Evolutionary conservation across 768 basidiomycete species (phyloP).

Genomic region (Psilocybe sp.): DNA sequence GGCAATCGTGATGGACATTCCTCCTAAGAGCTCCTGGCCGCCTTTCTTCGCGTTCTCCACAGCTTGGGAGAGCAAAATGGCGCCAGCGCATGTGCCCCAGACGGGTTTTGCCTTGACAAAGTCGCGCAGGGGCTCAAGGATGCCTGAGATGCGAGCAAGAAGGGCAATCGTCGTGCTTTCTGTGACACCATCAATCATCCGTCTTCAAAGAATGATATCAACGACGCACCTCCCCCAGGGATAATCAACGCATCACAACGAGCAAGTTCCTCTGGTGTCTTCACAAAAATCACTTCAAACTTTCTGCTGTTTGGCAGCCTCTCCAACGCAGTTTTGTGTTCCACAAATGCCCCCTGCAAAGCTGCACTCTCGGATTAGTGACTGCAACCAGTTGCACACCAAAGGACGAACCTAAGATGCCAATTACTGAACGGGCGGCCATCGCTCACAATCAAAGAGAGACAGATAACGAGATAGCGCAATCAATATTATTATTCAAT

Average conservation of each 20-base stretch:
- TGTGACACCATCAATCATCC: slow-evolving; percentile 20
- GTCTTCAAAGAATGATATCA: background rate
- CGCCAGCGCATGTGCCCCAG: slow-evolving; percentile 97
- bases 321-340: slow-evolving; percentile 75
- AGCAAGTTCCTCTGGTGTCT: slow-evolving; percentile 70
- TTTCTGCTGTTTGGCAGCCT: slow-evolving; percentile 45
- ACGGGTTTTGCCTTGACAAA: slow-evolving; percentile 75
- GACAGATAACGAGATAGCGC: background rate
- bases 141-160: slow-evolving; percentile 66
- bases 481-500: background rate
- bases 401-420: slow-evolving; percentile 46
- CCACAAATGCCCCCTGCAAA: slow-evolving; percentile 89
- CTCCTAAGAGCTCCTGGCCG: slow-evolving; percentile 83
- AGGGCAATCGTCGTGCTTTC: slow-evolving; percentile 93
- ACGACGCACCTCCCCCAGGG: slow-evolving; percentile 77
- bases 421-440: slow-evolving; percentile 27
- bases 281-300: slow-evolving; percentile 58
- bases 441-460: slow-evolving; percentile 1
- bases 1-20: slow-evolving; percentile 74
- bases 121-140: slow-evolving; percentile 74
- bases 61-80: slow-evolving; percentile 77
- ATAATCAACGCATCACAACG: slow-evolving; percentile 85
- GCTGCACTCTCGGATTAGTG: slow-evolving; percentile 43
- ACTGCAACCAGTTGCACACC: background rate
- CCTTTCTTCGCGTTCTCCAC: slow-evolving; percentile 80